Base-by-base conservation (phyloP, 257 asterid species). In the Solanum pennellii region DNA sequence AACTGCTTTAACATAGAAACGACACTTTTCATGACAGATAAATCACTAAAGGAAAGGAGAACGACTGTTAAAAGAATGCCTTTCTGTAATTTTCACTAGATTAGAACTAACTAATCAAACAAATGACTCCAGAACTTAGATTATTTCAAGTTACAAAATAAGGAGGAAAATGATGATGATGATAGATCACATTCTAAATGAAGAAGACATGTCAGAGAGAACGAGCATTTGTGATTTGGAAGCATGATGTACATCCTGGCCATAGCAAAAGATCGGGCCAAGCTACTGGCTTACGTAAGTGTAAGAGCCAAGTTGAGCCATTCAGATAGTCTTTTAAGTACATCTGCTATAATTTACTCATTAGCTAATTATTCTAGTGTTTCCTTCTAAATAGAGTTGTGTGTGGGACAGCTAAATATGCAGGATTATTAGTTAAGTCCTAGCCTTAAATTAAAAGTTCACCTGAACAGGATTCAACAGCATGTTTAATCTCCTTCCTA, bases 401-500 rank as follows among this genome's bases (percentile, higher is more conserved):
- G 85, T 1, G 13, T 76, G 83, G 59, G 13, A 42, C 23, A 76
- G 60, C 37, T n/a, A 42, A 14, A 29, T 82, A 49, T 29, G 45
- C 69, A 82, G 29, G 69, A 47, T 20, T 49, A 49, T 31, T 18
- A 27, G 45, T 20, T 47, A 29, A 49, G 11, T 52, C 15, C 5
- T 47, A 21, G 27, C 45, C 27, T 29, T 47, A 10, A 82, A 82
- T 82, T 85, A 89, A 75, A 86, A 79, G 33, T 83, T 82, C 90
- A 94, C 98, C 98, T 95, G 98, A 80, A 93, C 92, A 87, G 98
- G 98, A 86, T 95, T 95, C 91, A 94, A 89, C 86, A 95, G 92
- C 96, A 93, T 91, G 90, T 93, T 94, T 91, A 95, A 89, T 89
- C 96, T 92, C 89, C 97, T 92, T 56, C 92, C 91, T 87, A 95